Percentiles rank a stretch among this genome's conserved stretches.
Conservation (phyloP, 1,139 yeast genomes). For the Hanseniaspora uvarum region DNA sequence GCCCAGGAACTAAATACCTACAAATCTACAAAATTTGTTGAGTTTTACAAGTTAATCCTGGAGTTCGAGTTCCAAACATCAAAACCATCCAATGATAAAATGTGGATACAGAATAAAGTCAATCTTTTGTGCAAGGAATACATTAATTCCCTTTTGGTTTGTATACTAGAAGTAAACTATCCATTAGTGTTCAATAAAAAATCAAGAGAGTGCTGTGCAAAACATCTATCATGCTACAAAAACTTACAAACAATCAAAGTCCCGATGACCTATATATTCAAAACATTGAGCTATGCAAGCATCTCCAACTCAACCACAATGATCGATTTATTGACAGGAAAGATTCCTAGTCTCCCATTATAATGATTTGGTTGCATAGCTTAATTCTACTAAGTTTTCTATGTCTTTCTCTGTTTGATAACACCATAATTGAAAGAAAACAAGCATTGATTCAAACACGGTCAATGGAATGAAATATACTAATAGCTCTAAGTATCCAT, state of each 20-base stretch:
- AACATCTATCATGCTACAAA: neutral
- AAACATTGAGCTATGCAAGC: conserved; percentile 5
- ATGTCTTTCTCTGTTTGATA: conserved; percentile 12
- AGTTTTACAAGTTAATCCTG: neutral
- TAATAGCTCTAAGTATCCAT: neutral
- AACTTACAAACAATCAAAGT: conserved; percentile 4
- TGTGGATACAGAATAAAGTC: neutral
- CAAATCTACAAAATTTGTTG: neutral
- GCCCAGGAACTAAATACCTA: neutral
- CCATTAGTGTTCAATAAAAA: conserved; percentile 10
- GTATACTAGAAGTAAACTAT: conserved; percentile 10
- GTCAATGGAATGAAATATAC: conserved; percentile 1
- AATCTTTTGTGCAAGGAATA: conserved; percentile 1
- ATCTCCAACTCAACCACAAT: neutral
- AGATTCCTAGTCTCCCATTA: neutral
- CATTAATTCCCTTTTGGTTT: conserved; percentile 3
- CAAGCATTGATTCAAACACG: conserved; percentile 7
- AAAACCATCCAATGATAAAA: neutral
- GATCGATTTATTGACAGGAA: neutral
- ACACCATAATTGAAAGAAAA: conserved; percentile 12
- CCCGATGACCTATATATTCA: conserved; percentile 8
- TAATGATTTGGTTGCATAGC: neutral
- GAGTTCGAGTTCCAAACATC: neutral
- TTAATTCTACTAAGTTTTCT: neutral
- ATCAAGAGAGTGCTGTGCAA: neutral